A percentile compares a stretch with the other conserved stretches of the same genome.
These are phyloP conservation scores for Plasmodium sp. DNA, from an alignment of 169 alveolate genomes.

Conservation along the genomic window DNA sequence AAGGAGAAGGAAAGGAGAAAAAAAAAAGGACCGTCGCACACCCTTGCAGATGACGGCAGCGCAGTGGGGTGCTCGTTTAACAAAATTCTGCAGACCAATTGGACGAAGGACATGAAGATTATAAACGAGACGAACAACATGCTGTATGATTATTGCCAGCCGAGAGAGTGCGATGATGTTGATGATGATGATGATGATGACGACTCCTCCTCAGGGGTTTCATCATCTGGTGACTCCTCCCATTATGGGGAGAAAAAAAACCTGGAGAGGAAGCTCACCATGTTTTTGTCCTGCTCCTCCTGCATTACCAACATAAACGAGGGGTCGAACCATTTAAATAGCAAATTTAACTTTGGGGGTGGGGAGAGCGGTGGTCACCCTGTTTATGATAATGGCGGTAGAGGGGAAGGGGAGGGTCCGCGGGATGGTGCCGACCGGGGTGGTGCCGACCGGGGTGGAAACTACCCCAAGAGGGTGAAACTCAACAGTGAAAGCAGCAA, in stretches of 20 bases:
- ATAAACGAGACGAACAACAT: background rate
- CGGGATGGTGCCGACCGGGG: background rate
- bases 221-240: slow-evolving; percentile 23
- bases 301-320: slow-evolving; percentile 32
- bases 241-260: slow-evolving; percentile 15
- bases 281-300: slow-evolving; percentile 51
- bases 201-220: background rate
- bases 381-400: background rate
- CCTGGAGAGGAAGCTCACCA: slow-evolving; percentile 16
- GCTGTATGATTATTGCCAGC: background rate
- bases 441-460: background rate
- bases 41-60: background rate
- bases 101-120: background rate
- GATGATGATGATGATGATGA: background rate
- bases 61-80: background rate
- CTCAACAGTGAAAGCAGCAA: background rate
- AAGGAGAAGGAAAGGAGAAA: background rate
- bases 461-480: background rate
- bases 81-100: background rate
- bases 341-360: background rate
- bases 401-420: background rate
- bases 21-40: background rate
- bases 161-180: background rate
- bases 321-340: background rate
- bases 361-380: background rate